These are phyloP conservation scores for Fraxinus ornus DNA, from an alignment of 305 asterid genomes.

Conservation along the genomic window DNA sequence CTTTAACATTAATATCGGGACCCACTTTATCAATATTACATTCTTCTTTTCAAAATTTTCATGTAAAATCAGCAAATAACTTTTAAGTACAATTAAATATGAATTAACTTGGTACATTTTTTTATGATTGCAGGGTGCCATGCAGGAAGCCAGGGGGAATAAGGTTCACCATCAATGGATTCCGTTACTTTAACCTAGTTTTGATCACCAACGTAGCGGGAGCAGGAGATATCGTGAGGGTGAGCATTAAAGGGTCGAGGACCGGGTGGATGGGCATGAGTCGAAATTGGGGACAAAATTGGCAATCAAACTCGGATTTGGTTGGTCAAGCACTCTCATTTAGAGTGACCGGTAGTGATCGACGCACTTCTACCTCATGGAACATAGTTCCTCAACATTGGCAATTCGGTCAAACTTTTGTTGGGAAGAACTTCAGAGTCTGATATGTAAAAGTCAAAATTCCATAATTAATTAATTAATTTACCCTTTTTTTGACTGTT, in stretches of 20 bases:
- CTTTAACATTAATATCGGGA: conserved; percentile 11
- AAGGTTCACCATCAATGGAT: conserved; percentile 72
- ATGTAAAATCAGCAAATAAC: not conserved
- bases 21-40: conserved; percentile 14
- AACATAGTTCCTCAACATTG: conserved; percentile 61
- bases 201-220: conserved; percentile 59
- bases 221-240: conserved; percentile 58
- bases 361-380: conserved; percentile 78
- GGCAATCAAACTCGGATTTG: conserved; percentile 56
- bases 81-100: not conserved
- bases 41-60: not conserved
- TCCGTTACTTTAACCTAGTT: conserved; percentile 57
- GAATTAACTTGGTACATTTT: not conserved
- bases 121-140: conserved; percentile 50
- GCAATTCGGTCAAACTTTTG: conserved; percentile 83
- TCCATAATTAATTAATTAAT: not conserved
- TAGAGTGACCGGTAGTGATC: conserved; percentile 60
- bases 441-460: conserved; percentile 12
- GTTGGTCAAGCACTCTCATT: conserved; percentile 77
- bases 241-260: conserved; percentile 44
- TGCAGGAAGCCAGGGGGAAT: conserved; percentile 77
- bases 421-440: conserved; percentile 76
- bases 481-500: conserved; percentile 16
- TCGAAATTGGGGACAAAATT: conserved; percentile 90
- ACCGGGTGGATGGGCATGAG: conserved; percentile 70